Conservation (phyloP, 2,329 filamentous ascomycete species). For the Colletotrichum siamense region DNA sequence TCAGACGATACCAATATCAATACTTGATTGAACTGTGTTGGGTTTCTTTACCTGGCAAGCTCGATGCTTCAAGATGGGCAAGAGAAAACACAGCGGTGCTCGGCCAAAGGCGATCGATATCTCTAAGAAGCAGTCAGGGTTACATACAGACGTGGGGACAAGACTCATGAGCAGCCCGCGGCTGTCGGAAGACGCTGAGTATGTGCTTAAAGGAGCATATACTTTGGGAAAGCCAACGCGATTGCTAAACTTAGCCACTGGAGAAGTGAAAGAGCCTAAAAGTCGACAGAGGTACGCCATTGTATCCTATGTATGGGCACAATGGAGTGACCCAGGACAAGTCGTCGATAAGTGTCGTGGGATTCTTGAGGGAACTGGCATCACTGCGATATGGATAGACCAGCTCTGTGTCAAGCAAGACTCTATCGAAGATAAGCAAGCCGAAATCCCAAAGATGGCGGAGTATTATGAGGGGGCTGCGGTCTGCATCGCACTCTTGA, state of each 20-base stretch:
- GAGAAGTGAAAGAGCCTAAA: background rate
- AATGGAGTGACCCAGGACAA: background rate
- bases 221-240: background rate
- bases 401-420: background rate
- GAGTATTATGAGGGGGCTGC: fast-evolving
- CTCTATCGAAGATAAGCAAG: background rate
- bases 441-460: background rate
- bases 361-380: background rate
- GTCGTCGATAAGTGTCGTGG: background rate
- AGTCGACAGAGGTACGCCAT: background rate
- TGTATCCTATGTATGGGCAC: background rate
- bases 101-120: background rate
- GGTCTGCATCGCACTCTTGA: background rate
- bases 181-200: background rate
- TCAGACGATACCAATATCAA: background rate
- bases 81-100: background rate
- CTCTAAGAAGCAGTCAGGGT: fast-evolving
- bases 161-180: fast-evolving
- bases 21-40: background rate
- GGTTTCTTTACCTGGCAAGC: background rate
- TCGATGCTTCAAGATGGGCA: background rate
- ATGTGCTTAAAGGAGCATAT: background rate
- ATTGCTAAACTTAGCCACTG: background rate
- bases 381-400: background rate
- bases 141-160: fast-evolving